Percentiles rank a stretch among this genome's conserved stretches.
Evolutionary conservation across 2,329 filamentous ascomycete species (phyloP).

Genomic region (Claviceps purpurea): DNA sequence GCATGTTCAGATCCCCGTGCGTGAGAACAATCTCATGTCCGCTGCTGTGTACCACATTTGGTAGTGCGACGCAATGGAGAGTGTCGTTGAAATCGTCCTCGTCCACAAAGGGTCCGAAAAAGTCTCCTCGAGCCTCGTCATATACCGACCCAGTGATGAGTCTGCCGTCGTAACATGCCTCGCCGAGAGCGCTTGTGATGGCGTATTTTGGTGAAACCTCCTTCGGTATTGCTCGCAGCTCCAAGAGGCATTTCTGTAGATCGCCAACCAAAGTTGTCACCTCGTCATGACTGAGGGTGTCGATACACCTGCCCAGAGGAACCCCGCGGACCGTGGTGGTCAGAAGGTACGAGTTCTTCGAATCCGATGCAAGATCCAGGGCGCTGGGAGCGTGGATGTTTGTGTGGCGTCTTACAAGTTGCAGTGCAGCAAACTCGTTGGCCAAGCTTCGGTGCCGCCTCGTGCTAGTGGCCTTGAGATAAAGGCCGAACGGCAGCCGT

Average conservation of each 20-base stretch:
- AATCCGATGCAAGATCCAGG: too few species aligned
- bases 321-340: too few species aligned
- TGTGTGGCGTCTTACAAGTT: too few species aligned
- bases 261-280: too few species aligned
- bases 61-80: not conserved
- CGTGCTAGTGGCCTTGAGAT: too few species aligned
- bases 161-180: slow-evolving; percentile 1
- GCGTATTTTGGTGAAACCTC: not conserved
- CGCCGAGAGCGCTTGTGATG: not conserved
- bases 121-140: slow-evolving; percentile 1
- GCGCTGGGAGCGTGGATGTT: too few species aligned
- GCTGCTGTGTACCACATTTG: not conserved
- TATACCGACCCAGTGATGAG: not conserved
- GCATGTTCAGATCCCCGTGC: slow-evolving; percentile 22
- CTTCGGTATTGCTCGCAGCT: slow-evolving; percentile 3
- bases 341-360: too few species aligned
- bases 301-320: too few species aligned
- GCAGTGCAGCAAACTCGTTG: too few species aligned
- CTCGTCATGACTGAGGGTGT: too few species aligned
- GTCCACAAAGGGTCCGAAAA: slow-evolving; percentile 5
- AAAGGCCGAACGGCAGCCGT: too few species aligned
- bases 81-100: slow-evolving; percentile 8
- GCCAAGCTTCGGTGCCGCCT: too few species aligned
- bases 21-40: slow-evolving; percentile 23
- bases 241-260: not conserved